phyloP scores from a whole-genome alignment of 2,329 filamentous ascomycete genomes.

The Waltergamsia citrina region DNA sequence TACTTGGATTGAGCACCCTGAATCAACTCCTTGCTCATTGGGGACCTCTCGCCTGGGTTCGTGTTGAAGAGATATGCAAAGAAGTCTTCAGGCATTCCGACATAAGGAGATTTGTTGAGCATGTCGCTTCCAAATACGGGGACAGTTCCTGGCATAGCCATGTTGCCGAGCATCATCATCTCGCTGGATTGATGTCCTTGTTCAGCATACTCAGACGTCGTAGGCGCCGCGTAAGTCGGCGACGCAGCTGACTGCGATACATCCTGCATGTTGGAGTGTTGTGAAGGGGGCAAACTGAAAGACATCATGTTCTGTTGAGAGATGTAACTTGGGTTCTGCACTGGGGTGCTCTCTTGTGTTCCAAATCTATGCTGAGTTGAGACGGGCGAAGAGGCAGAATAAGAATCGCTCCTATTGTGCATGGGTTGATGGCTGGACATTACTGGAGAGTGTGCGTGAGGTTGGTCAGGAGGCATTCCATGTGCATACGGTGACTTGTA shows the following conservation, averaged over 20 bases:
- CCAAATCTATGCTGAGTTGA: not conserved
- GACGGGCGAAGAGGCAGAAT: conserved; percentile 1
- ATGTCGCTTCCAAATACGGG: conserved; percentile 83
- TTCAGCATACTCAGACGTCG: conserved; percentile 34
- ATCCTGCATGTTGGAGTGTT: conserved; percentile 30
- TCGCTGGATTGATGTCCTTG: conserved; percentile 36
- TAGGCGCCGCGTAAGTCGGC: conserved; percentile 25
- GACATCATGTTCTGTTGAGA: conserved; percentile 52
- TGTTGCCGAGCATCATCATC: conserved; percentile 52
- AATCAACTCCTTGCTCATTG: conserved; percentile 32
- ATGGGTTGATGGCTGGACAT: not conserved
- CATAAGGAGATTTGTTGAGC: conserved; percentile 73
- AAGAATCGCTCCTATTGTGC: not conserved
- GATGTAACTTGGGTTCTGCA: conserved; percentile 31
- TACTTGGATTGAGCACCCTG: conserved; percentile 35
- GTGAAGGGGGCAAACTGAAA: conserved; percentile 53
- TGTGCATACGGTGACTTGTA: not conserved
- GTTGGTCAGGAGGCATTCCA: conserved; percentile 1
- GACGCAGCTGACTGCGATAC: conserved; percentile 20
- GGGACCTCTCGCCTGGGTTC: conserved; percentile 12
- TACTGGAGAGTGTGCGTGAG: conserved; percentile 2
- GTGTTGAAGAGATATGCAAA: conserved; percentile 73
- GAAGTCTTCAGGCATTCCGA: conserved; percentile 77
- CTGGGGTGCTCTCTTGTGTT: not conserved
- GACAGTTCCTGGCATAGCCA: conserved; percentile 58